Base-by-base conservation (phyloP, 768 basidiomycete species). In the Podaxis sp. region DNA sequence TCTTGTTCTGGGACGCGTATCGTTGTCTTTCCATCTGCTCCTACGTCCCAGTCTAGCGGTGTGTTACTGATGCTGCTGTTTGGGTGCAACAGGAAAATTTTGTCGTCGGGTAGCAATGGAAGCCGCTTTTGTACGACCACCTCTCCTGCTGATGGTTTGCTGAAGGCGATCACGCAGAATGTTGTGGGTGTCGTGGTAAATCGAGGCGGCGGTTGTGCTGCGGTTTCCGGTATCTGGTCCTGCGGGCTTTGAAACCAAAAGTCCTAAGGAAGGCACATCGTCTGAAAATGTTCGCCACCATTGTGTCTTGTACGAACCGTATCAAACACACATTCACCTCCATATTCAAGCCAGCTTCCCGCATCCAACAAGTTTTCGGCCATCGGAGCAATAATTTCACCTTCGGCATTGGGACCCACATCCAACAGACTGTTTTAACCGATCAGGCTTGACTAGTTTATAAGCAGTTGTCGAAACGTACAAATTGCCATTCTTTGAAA, bases 401-500 rank as follows among this genome's bases (percentile, higher is more conserved):
- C 83, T 54, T 83, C 82, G 0, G 81, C 82, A 1, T 75, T 82
- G 0, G 84, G 84, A 0, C 84, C 82, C 16, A 85, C 65, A 38
- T 85, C 80, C 1, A 85, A 67, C 21, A 85, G 70, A 62, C 82
- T 83, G 55, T 16, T 11, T 23, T 27, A 5, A 11, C 25, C 10
- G 3, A 23, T 48, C 25, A 48, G 47, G 21, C 21, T 48, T 13
- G 21, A 9, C 7, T 4, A 4, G 18, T 28, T 16, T 28, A 14
- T 36, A 50, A 50, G 66, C 23, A 53, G 55, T 40, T 10, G 37
- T 16, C 18, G 40, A 46, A 2, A 65, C 80, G 65, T 63, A 82
- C 82, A 78, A 86, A 66, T 87, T 85, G 11, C 86, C 85, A 61
- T 83, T 83, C 73, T 86, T 86, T 28, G 83, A 82, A 18, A 80